Evolutionary conservation across 805 yeast species (phyloP).

Genomic region (Jamesozyma gamospora): DNA sequence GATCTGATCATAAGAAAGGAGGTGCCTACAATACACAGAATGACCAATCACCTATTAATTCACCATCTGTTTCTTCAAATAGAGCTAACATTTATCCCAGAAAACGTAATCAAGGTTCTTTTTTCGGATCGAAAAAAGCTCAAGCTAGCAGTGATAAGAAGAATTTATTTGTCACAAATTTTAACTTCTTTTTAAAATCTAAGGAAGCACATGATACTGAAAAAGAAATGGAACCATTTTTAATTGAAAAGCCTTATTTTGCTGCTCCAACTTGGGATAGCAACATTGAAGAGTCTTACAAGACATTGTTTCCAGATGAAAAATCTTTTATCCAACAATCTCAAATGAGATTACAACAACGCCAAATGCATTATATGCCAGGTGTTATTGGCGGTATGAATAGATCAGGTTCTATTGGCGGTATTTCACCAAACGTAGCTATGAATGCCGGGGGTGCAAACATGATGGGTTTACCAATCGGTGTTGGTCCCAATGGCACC

Average conservation of each 20-base stretch:
- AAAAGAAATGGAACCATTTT: conserved; percentile 27
- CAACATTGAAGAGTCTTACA: conserved; percentile 48
- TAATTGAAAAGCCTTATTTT: conserved; percentile 53
- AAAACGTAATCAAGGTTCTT: conserved; percentile 23
- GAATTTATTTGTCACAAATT: conserved; percentile 32
- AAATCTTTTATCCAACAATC: conserved; percentile 22
- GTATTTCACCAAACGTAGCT: conserved; percentile 14
- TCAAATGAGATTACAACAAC: conserved; percentile 25
- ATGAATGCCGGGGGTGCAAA: conserved; percentile 14
- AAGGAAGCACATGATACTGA: conserved; percentile 29
- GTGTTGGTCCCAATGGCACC: conserved; percentile 13
- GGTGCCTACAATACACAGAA: neutral
- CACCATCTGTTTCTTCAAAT: conserved; percentile 13
- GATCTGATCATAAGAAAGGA: conserved; percentile 16
- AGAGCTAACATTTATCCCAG: conserved; percentile 15
- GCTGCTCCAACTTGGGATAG: conserved; percentile 74
- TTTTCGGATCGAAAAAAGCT: conserved; percentile 33
- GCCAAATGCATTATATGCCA: conserved; percentile 23
- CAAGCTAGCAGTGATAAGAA: conserved; percentile 23
- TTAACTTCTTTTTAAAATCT: conserved; percentile 45
- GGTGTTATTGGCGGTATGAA: neutral
- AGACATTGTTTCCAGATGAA: conserved; percentile 39
- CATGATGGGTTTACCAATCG: conserved; percentile 27
- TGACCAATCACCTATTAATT: conserved; percentile 10
- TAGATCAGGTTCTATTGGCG: neutral